Base-by-base conservation (phyloP, 345 rosid genomes). In the Erucastrum elatum region DNA sequence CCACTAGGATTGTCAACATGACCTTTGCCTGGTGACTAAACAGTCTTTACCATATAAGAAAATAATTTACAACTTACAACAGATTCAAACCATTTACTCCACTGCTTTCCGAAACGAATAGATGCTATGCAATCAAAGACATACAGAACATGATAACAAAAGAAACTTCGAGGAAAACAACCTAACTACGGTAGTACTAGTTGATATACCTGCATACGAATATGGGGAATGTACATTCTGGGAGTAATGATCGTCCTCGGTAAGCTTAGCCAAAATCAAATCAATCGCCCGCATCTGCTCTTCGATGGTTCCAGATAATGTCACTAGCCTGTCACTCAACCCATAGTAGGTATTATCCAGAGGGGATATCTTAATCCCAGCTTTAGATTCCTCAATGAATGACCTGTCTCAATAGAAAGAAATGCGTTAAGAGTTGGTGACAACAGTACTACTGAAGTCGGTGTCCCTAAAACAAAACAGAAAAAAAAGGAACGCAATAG, bases 371-470 rank as follows among this genome's bases (percentile, higher is more conserved):
- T 93, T 96, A 75, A 96, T 96, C 81, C 90, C 87, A 77, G 98
- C 98, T 84, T 88, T 93, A 73, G 99, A 96, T 17, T 87, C 96
- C 70, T 96, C 99, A 78, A 93, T 93, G 82, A 96, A 96, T 67
- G 98, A 96, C 90, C 98, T 96, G 87, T 65, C n/a, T 30, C 29
- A 33, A 66, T 2, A 59, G 76, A 59, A 70, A 65, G 8, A 75
- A 33, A 71, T 58, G 34, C 49, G 17, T 64, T 3, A 13, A 55
- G 5, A 1, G 39, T 34, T 62, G 33, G 63, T 21, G 51, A 33
- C 37, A 30, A 30, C 41, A 49, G 26, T 59, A 66, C 56, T 67
- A 15, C 69, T 59, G 31, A 73, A 39, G 61, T 51, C 53, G 8
- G 25, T 64, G 44, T 70, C 60, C 75, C 58, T 15, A 44, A 44